Conservation (phyloP, 805 yeast genomes). For the Yarrowia sp. region DNA sequence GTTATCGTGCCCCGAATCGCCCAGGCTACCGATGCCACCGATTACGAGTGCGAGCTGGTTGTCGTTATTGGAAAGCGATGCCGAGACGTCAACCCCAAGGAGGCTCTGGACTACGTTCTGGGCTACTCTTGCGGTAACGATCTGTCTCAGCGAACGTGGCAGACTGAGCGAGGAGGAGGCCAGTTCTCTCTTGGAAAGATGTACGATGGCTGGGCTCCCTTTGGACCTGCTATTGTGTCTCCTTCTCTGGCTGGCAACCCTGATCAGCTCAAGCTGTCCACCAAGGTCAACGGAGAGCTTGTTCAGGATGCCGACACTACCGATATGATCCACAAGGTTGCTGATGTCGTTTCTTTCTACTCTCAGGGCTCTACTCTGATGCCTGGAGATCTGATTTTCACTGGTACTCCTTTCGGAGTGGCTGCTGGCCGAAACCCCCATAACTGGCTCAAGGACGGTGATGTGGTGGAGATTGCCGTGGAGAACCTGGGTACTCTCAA, state of each 20-base stretch:
- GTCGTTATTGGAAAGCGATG: constrained; percentile 54
- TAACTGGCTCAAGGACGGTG: constrained; percentile 47
- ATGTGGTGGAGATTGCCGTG: constrained; percentile 45
- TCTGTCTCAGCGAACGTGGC: constrained; percentile 59
- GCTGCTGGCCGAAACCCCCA: constrained; percentile 49
- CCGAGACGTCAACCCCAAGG: constrained; percentile 43
- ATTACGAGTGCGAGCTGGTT: constrained; percentile 56
- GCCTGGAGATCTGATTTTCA: constrained; percentile 55
- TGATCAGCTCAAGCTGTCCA: constrained; percentile 41
- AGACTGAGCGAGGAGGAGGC: constrained; percentile 51
- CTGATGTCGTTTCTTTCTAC: constrained; percentile 47
- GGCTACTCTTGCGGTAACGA: constrained; percentile 59
- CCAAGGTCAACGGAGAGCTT: constrained; percentile 49
- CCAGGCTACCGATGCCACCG: constrained; percentile 42
- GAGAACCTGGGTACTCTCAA: constrained; percentile 46
- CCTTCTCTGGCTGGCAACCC: constrained; percentile 40
- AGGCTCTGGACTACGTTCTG: constrained; percentile 49
- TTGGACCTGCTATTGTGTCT: constrained; percentile 54
- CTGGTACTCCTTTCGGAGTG: constrained; percentile 56
- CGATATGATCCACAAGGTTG: constrained; percentile 51
- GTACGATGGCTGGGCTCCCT: constrained; percentile 57
- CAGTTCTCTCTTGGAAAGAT: constrained; percentile 54
- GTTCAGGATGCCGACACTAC: constrained; percentile 48
- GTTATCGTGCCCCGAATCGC: constrained; percentile 42
- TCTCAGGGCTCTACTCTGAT: constrained; percentile 52